These are phyloP conservation scores for Mortierella sp. DNA, from an alignment of 371 early-diverging fungal genomes.

Conservation along the genomic window DNA sequence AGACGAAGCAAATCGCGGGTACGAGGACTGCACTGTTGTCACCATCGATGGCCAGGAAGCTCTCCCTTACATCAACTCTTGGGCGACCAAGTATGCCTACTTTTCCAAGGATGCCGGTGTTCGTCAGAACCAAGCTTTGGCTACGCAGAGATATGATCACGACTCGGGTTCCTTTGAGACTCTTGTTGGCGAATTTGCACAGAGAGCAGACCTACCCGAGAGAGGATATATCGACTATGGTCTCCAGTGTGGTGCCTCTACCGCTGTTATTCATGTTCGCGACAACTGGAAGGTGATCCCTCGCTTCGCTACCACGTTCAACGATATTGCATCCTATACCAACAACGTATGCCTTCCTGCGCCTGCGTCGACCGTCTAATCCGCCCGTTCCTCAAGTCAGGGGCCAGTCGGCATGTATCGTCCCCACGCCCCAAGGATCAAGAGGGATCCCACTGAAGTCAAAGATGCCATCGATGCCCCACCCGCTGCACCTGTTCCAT, in stretches of 20 bases:
- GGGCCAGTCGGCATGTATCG: no score
- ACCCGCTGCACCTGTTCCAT: background rate
- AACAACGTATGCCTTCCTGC: no score
- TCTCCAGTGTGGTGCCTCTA: slow-evolving; percentile 13
- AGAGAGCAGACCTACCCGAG: slow-evolving; percentile 14
- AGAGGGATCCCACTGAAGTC: no score
- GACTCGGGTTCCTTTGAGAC: background rate
- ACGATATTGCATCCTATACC: background rate
- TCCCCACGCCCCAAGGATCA: no score
- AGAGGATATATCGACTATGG: background rate
- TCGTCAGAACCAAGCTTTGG: slow-evolving; percentile 18
- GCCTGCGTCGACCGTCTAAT: no score
- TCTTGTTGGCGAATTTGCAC: no score
- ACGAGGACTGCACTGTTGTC: slow-evolving; percentile 34
- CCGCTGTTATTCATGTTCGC: background rate
- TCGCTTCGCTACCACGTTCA: background rate
- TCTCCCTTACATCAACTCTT: slow-evolving; percentile 10
- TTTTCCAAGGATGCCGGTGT: slow-evolving; percentile 45
- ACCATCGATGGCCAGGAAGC: slow-evolving; percentile 26
- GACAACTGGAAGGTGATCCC: slow-evolving; percentile 15
- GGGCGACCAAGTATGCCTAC: slow-evolving; percentile 3
- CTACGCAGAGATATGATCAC: slow-evolving; percentile 7
- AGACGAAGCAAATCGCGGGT: background rate
- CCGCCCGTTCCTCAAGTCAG: no score
- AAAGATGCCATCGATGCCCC: background rate